These are phyloP conservation scores for Calocybe gambosa DNA, from an alignment of 1,284 basidiomycete genomes.

Conservation along the genomic window DNA sequence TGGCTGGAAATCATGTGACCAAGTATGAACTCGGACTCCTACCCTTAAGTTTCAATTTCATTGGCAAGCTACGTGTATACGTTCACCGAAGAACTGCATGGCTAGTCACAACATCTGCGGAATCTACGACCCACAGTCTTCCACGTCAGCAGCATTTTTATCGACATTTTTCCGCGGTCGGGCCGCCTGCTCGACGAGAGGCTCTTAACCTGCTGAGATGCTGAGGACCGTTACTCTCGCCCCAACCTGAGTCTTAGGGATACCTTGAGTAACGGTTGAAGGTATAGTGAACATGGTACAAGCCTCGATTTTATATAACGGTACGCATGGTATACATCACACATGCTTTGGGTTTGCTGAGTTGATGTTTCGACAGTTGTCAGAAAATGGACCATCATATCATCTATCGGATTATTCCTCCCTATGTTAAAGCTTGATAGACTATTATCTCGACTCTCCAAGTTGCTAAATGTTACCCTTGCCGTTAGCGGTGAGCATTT, in stretches of 20 bases:
- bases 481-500: conserved; percentile 21
- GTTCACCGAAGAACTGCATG: no score
- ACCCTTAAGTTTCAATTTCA: no score
- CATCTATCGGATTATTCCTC: conserved; percentile 9
- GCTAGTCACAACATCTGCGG: no score
- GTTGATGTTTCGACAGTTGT: not conserved
- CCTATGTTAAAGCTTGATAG: conserved; percentile 16
- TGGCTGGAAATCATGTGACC: no score
- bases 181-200: not conserved
- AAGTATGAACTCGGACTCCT: no score
- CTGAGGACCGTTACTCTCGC: not conserved
- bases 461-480: conserved; percentile 37
- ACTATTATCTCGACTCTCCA: conserved; percentile 44
- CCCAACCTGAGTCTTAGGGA: not conserved
- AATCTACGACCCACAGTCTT: no score
- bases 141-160: not conserved
- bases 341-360: not conserved
- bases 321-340: not conserved
- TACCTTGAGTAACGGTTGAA: not conserved
- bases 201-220: no score
- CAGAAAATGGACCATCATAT: conserved; percentile 20
- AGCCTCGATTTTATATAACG: not conserved
- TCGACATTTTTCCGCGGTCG: not conserved
- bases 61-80: no score
- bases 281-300: not conserved